These are phyloP conservation scores for Rugosomyces carneus DNA, from an alignment of 1,284 basidiomycete species.

Conservation along the genomic window DNA sequence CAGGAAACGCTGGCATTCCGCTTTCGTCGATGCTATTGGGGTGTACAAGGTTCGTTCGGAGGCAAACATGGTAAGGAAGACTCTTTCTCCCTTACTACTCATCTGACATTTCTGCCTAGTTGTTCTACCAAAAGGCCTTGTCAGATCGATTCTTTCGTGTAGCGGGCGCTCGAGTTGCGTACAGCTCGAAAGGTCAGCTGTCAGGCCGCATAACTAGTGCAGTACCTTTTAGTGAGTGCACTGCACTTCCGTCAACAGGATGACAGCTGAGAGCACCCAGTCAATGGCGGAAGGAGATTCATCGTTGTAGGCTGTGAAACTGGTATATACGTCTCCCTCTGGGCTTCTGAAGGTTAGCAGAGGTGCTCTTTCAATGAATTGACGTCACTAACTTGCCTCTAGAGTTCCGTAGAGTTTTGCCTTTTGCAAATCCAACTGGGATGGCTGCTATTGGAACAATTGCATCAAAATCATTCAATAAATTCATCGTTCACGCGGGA, in stretches of 20 bases:
- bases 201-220: conserved; percentile 56
- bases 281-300: conserved; percentile 42
- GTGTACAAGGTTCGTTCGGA: conserved; percentile 59
- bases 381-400: neutral
- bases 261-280: conserved; percentile 3
- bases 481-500: conserved; percentile 59
- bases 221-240: conserved; percentile 53
- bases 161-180: conserved; percentile 27
- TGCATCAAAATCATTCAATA: conserved; percentile 44
- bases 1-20: conserved; percentile 58
- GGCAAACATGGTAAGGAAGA: conserved; percentile 53
- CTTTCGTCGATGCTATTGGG: conserved; percentile 53
- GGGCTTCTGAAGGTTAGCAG: conserved; percentile 39
- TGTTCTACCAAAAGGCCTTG: conserved; percentile 54
- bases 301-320: conserved; percentile 55
- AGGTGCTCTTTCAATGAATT: neutral
- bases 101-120: conserved; percentile 33
- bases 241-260: neutral
- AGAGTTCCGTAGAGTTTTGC: conserved; percentile 56
- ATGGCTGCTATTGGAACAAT: conserved; percentile 47
- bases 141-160: conserved; percentile 58
- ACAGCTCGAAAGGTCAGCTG: conserved; percentile 28
- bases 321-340: conserved; percentile 60
- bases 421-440: conserved; percentile 39
- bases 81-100: neutral